Evolutionary conservation across 805 yeast species (phyloP).

Genomic region (Saccharomyces jurei): DNA sequence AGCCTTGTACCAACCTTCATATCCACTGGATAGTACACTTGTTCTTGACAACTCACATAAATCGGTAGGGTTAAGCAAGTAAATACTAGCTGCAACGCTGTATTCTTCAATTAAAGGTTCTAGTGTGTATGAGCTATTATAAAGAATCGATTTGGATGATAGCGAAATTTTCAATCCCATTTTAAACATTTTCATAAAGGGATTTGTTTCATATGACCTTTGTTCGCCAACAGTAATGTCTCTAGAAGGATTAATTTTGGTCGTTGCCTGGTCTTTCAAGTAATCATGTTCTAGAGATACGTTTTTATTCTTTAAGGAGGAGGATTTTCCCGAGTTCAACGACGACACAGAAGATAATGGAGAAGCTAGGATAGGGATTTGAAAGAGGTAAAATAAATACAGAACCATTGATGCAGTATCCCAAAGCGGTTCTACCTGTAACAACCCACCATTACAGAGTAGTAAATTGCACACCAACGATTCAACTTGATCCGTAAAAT

Average conservation of each 20-base stretch:
- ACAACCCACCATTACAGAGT: conserved; percentile 25
- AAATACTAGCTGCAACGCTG: conserved; percentile 32
- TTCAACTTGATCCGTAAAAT: conserved; percentile 24
- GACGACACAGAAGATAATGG: conserved; percentile 27
- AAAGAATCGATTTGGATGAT: conserved; percentile 24
- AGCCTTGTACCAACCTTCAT: conserved; percentile 27
- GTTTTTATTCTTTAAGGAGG: conserved; percentile 2
- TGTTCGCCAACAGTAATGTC: conserved; percentile 18
- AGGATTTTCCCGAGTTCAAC: conserved; percentile 1
- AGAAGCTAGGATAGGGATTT: conserved; percentile 24
- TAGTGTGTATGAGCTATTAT: conserved; percentile 26
- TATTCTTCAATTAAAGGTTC: conserved; percentile 31
- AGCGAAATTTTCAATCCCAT: conserved; percentile 23
- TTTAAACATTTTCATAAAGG: conserved; percentile 25
- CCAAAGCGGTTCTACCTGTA: conserved; percentile 27
- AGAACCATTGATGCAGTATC: conserved; percentile 13
- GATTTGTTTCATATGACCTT: conserved; percentile 20
- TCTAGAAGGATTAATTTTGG: conserved; percentile 5
- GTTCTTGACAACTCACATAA: conserved; percentile 27
- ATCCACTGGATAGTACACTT: conserved; percentile 24
- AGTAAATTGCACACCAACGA: conserved; percentile 24
- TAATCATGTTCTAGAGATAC: background rate
- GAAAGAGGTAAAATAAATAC: conserved; percentile 24
- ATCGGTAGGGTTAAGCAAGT: conserved; percentile 27
- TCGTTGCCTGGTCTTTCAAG: background rate